Evolutionary conservation across 441 rosid genomes (phyloP).

Genomic region (Codiaeum variegatum): DNA sequence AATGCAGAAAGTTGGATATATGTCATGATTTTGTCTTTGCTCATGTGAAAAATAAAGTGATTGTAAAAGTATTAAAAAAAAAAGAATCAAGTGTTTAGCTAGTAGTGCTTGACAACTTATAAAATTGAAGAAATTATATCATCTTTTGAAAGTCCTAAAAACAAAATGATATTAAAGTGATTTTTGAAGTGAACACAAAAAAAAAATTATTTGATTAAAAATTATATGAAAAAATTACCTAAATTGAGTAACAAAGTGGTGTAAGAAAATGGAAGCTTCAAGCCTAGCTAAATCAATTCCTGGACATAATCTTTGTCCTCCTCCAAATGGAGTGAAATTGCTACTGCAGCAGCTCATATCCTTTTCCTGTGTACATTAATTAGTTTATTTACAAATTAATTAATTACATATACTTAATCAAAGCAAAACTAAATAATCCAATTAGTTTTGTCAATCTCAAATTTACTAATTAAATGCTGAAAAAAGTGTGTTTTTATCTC

Average conservation of each 20-base stretch:
- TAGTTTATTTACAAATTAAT: not conserved
- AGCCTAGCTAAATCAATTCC: constrained; percentile 95
- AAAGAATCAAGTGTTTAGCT: not conserved
- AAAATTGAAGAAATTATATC: not conserved
- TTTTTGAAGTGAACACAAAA: too few relatives aligned
- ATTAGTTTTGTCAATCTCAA: too few relatives aligned
- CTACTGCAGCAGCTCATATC: constrained; percentile 45
- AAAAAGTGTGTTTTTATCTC: too few relatives aligned
- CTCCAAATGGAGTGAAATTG: constrained; percentile 93
- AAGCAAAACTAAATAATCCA: not conserved
- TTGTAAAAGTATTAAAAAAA: not conserved
- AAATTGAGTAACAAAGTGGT: constrained; percentile 79
- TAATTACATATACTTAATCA: not conserved
- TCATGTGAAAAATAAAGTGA: not conserved
- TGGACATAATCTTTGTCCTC: constrained; percentile 94
- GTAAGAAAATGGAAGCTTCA: constrained; percentile 85
- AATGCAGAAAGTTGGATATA: constrained; percentile 18
- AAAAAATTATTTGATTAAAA: too few relatives aligned
- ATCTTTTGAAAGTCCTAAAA: not conserved
- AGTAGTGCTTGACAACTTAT: not conserved
- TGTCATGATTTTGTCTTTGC: constrained; percentile 23
- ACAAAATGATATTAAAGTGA: too few relatives aligned
- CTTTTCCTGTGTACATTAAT: constrained; percentile 42
- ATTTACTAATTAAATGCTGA: too few relatives aligned
- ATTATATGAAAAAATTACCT: constrained; percentile 40